phyloP scores from a whole-genome alignment of 441 rosid species.

The Corymbia citriodora region DNA sequence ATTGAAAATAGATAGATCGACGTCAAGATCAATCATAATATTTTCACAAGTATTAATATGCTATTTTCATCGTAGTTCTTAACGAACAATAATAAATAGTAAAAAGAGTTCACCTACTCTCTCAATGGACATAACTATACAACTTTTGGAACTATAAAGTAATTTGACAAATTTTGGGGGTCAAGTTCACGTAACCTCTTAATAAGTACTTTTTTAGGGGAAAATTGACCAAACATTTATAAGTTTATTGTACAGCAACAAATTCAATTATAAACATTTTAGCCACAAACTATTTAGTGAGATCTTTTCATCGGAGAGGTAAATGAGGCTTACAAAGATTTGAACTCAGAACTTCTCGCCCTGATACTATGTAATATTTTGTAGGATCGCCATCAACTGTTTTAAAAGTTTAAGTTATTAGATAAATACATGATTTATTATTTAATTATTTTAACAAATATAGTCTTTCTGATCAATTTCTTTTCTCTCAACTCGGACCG shows the following conservation, averaged over 20 bases:
- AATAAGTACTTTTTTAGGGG: background rate
- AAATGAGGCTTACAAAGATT: too few species aligned
- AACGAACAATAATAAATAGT: background rate
- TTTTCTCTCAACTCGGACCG: background rate
- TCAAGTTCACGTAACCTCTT: background rate
- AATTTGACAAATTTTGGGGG: background rate
- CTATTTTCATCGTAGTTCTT: background rate
- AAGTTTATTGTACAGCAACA: background rate
- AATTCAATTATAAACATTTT: background rate
- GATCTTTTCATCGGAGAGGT: too few species aligned
- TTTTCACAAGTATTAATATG: background rate
- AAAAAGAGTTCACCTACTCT: background rate
- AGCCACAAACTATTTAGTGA: too few species aligned
- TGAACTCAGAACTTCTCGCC: accelerated
- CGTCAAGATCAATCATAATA: background rate
- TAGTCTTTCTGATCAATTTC: too few species aligned
- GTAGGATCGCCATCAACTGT: too few species aligned
- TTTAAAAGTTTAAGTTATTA: too few species aligned
- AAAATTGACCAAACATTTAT: background rate
- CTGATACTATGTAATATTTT: too few species aligned
- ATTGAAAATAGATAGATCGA: background rate
- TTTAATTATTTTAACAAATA: too few species aligned
- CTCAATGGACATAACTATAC: background rate
- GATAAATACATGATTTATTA: too few species aligned
- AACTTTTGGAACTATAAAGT: background rate